phyloP scores from a whole-genome alignment of 2,329 filamentous ascomycete species.

The Dactylonectria estremocensis region DNA sequence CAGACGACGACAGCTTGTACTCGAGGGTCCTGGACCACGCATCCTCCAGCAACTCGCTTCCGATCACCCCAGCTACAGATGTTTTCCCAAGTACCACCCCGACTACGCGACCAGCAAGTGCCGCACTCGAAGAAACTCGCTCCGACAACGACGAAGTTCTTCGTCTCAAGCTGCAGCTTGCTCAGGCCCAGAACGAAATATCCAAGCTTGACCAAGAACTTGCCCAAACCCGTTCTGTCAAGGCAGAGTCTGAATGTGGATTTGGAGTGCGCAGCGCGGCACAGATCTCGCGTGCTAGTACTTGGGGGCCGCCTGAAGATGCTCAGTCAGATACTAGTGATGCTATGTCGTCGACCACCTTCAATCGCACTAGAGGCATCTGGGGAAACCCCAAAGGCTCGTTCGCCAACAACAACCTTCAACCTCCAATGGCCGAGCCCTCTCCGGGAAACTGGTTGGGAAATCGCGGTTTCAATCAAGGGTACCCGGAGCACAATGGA shows the following conservation, averaged over 20 bases:
- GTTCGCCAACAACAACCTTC: slow-evolving; percentile 54
- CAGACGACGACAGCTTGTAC: slow-evolving; percentile 56
- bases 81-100: slow-evolving; percentile 64
- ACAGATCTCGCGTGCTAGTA: slow-evolving; percentile 56
- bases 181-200: slow-evolving; percentile 79
- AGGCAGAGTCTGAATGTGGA: slow-evolving; percentile 62
- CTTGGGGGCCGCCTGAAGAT: slow-evolving; percentile 71
- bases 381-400: slow-evolving; percentile 67
- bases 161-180: slow-evolving; percentile 79
- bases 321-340: slow-evolving; percentile 71
- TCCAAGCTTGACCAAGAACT: slow-evolving; percentile 81
- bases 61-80: slow-evolving; percentile 75
- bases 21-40: slow-evolving; percentile 61
- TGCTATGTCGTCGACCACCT: slow-evolving; percentile 64
- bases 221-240: slow-evolving; percentile 73
- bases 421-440: slow-evolving; percentile 57
- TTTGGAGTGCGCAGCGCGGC: slow-evolving; percentile 42
- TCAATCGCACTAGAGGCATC: slow-evolving; percentile 69
- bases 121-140: slow-evolving; percentile 60
- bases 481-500: slow-evolving; percentile 58
- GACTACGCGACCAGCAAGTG: slow-evolving; percentile 68
- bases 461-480: slow-evolving; percentile 56
- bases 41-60: slow-evolving; percentile 71
- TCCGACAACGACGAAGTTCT: slow-evolving; percentile 71
- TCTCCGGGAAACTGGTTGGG: slow-evolving; percentile 62